Conservation (phyloP, 257 asterid species). For the Penstemon eatonii region DNA sequence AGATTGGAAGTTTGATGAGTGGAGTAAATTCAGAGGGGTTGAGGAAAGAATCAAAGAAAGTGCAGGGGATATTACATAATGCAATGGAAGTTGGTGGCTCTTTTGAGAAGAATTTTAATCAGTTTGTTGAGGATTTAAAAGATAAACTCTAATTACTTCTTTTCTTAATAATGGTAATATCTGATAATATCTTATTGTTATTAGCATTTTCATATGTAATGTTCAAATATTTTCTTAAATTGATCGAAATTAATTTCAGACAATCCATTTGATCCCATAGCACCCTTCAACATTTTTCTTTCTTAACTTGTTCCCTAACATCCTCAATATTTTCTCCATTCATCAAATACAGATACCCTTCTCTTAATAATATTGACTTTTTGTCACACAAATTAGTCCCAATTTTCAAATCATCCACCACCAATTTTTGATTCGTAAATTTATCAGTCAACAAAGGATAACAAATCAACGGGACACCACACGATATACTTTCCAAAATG, state of each 20-base stretch:
- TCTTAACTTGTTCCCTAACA: constrained; percentile 32
- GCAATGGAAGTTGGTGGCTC: constrained; percentile 36
- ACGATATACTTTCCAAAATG: constrained; percentile 47
- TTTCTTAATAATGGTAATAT: no score
- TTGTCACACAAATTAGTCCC: constrained; percentile 51
- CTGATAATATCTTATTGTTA: no score
- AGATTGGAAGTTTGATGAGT: constrained; percentile 33
- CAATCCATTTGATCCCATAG: constrained; percentile 32
- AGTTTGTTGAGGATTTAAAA: constrained; percentile 35
- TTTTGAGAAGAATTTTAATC: constrained; percentile 30
- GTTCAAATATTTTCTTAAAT: constrained; percentile 26
- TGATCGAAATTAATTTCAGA: constrained; percentile 34
- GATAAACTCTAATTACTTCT: constrained; percentile 9
- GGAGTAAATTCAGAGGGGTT: constrained; percentile 28
- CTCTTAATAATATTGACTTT: constrained; percentile 11
- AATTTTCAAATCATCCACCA: constrained; percentile 56
- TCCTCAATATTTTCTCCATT: constrained; percentile 30
- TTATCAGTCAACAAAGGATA: constrained; percentile 50
- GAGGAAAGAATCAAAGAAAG: constrained; percentile 34
- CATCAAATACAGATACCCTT: constrained; percentile 39
- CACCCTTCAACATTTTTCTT: constrained; percentile 33
- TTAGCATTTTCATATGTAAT: no score
- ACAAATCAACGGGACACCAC: constrained; percentile 51
- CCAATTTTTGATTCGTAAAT: constrained; percentile 48
- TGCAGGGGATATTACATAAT: constrained; percentile 13